These are phyloP conservation scores for Cercophora newfieldiana DNA, from an alignment of 495 filamentous ascomycete species.

Conservation along the genomic window DNA sequence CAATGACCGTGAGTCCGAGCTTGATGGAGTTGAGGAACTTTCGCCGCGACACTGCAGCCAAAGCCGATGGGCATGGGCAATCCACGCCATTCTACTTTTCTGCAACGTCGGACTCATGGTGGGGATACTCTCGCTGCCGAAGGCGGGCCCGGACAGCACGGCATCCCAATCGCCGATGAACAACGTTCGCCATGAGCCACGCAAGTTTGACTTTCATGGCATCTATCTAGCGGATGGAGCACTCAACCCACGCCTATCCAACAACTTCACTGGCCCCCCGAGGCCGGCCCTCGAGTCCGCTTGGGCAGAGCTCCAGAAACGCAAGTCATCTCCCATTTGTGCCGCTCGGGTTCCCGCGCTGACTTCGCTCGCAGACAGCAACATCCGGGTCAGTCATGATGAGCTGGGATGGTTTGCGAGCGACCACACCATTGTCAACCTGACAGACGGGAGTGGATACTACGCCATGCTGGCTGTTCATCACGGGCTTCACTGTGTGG, in stretches of 20 bases:
- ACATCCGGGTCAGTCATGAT: slow-evolving; percentile 1
- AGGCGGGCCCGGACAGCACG: too few species aligned
- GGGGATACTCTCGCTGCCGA: too few species aligned
- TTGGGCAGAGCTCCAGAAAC: slow-evolving; percentile 6
- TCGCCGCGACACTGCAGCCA: too few species aligned
- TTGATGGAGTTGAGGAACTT: too few species aligned
- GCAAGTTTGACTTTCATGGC: slow-evolving; percentile 4
- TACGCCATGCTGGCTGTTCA: slow-evolving; percentile 10
- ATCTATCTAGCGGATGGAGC: not conserved
- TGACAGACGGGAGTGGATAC: slow-evolving; percentile 11
- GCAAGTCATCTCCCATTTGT: too few species aligned
- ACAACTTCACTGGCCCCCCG: slow-evolving; percentile 9
- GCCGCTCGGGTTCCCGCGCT: too few species aligned
- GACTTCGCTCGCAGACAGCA: not conserved
- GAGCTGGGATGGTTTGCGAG: slow-evolving; percentile 8
- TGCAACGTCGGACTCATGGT: too few species aligned
- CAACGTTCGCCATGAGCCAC: not conserved
- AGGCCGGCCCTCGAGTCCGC: slow-evolving; percentile 10
- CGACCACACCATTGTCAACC: slow-evolving; percentile 2
- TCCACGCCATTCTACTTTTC: too few species aligned
- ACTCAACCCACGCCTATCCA: slow-evolving; percentile 2
- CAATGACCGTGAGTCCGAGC: too few species aligned
- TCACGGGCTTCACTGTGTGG: slow-evolving; percentile 14
- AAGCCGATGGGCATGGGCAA: too few species aligned
- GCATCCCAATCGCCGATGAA: not conserved